phyloP scores from a whole-genome alignment of 345 rosid genomes.

The Linum trigynum region DNA sequence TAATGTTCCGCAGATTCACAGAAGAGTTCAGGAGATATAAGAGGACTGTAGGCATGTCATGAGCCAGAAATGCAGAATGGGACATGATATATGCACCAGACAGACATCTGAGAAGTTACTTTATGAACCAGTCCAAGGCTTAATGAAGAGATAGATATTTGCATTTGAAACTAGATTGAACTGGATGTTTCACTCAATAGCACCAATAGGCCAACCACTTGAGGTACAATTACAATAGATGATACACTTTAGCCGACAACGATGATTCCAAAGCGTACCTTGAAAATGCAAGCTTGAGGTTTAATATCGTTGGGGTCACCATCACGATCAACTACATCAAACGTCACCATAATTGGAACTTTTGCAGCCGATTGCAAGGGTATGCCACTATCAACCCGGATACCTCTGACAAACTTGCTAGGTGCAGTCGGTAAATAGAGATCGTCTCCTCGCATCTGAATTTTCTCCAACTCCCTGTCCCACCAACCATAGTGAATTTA shows the following conservation, averaged over 20 bases:
- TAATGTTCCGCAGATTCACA: neutral
- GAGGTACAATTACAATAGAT: neutral
- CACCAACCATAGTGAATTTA: constrained; percentile 9
- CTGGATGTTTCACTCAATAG: neutral
- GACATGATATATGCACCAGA: neutral
- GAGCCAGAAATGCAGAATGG: neutral
- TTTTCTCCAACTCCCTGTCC: constrained; percentile 86
- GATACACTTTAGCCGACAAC: neutral
- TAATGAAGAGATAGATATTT: neutral
- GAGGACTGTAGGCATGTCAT: neutral
- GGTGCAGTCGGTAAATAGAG: constrained; percentile 95
- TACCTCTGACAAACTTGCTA: constrained; percentile 82
- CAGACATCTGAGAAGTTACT: neutral
- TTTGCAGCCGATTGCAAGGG: constrained; percentile 97
- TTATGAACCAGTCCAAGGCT: neutral
- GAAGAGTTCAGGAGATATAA: neutral
- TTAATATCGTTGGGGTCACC: constrained; percentile 51
- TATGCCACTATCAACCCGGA: constrained; percentile 89
- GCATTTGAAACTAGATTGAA: neutral
- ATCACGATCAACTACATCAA: constrained; percentile 79
- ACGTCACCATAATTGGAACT: constrained; percentile 92
- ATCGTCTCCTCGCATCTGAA: constrained; percentile 74
- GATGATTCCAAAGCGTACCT: constrained; percentile 38
- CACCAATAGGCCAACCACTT: neutral
- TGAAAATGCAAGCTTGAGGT: constrained; percentile 97